phyloP scores from a whole-genome alignment of 805 yeast species.

The Yamadazyma sp. region DNA sequence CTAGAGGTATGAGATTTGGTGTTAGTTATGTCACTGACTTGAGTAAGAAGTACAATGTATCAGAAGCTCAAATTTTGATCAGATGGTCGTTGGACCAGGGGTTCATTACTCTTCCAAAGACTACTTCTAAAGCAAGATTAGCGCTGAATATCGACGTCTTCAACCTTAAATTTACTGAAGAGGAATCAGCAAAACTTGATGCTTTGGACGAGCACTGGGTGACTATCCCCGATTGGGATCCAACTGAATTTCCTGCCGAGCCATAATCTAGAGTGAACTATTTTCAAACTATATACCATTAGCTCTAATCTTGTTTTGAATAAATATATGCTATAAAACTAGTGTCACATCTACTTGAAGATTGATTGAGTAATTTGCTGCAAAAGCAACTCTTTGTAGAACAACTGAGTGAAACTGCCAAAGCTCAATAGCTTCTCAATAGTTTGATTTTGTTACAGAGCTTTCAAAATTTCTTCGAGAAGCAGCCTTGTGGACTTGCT shows the following conservation, averaged over 20 bases:
- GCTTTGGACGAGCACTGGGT: constrained; percentile 6
- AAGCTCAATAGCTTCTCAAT: too few relatives aligned
- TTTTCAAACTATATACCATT: too few relatives aligned
- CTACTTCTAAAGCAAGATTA: constrained; percentile 53
- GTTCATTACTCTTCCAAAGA: constrained; percentile 68
- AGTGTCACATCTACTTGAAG: too few relatives aligned
- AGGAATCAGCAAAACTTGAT: constrained; percentile 5
- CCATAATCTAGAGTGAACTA: not conserved
- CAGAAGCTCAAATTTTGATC: constrained; percentile 63
- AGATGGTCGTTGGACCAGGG: constrained; percentile 77
- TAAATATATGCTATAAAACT: too few relatives aligned
- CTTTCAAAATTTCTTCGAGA: too few relatives aligned
- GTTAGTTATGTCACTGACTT: constrained; percentile 54
- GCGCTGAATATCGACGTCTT: constrained; percentile 55
- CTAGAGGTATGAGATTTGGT: constrained; percentile 55
- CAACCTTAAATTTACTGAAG: constrained; percentile 5
- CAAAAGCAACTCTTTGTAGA: too few relatives aligned
- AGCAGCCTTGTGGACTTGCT: too few relatives aligned
- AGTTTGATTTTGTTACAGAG: too few relatives aligned
- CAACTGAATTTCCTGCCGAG: constrained; percentile 3
- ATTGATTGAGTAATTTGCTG: too few relatives aligned
- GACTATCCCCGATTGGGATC: constrained; percentile 7
- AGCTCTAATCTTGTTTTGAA: too few relatives aligned
- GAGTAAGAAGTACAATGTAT: constrained; percentile 47
- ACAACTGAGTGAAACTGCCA: too few relatives aligned